Evolutionary conservation across 441 rosid genomes (phyloP).

Genomic region (Jatropha podagrica): DNA sequence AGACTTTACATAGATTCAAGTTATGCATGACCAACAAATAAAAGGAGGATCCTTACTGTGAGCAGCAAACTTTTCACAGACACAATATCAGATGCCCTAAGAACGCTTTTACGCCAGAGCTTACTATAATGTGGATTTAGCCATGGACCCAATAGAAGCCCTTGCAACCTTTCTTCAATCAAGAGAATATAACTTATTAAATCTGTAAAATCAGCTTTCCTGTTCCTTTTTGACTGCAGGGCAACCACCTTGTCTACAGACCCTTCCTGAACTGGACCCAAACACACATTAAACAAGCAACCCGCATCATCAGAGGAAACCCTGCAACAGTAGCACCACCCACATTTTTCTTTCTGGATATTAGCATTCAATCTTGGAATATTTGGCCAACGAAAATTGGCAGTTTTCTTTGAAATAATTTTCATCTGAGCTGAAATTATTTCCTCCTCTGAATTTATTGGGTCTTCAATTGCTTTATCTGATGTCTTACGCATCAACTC

Average conservation of each 20-base stretch:
- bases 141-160: slow-evolving; percentile 95
- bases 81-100: slow-evolving; percentile 51
- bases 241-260: slow-evolving; percentile 42
- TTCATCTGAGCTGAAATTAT: slow-evolving; percentile 66
- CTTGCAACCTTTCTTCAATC: slow-evolving; percentile 74
- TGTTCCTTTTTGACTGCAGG: slow-evolving; percentile 37
- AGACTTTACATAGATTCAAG: slow-evolving; percentile 3
- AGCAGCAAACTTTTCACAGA: slow-evolving; percentile 57
- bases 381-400: slow-evolving; percentile 65
- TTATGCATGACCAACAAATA: slow-evolving; percentile 11
- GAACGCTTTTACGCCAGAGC: slow-evolving; percentile 61
- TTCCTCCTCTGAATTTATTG: slow-evolving; percentile 63
- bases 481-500: slow-evolving; percentile 55
- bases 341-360: slow-evolving; percentile 77
- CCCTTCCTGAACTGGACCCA: slow-evolving; percentile 43
- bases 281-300: slow-evolving; percentile 71
- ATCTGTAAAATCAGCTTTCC: slow-evolving; percentile 56
- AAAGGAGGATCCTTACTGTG: slow-evolving; percentile 43
- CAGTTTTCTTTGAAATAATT: slow-evolving; percentile 60
- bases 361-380: slow-evolving; percentile 38
- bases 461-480: slow-evolving; percentile 36
- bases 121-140: slow-evolving; percentile 58
- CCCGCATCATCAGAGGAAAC: slow-evolving; percentile 45
- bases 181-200: slow-evolving; percentile 52
- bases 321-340: slow-evolving; percentile 95